These are phyloP conservation scores for Kentomonas sorsogonicus DNA, from an alignment of 208 protist genomes.

Conservation along the genomic window DNA sequence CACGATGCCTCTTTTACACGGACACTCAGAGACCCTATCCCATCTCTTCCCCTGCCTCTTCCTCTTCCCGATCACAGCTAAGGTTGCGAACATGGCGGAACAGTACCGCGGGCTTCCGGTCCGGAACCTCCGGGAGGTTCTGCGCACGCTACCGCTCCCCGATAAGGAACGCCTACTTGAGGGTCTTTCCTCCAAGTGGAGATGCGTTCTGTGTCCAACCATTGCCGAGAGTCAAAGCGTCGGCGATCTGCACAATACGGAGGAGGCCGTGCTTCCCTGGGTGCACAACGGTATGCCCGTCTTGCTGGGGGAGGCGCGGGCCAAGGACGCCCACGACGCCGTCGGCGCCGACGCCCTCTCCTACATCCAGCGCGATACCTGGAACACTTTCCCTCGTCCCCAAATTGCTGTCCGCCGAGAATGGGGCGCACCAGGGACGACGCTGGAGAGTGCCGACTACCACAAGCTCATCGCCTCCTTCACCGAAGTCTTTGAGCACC, in stretches of 20 bases:
- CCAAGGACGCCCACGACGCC: conserved; percentile 22
- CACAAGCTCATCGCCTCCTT: conserved; percentile 77
- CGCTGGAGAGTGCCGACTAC: conserved; percentile 57
- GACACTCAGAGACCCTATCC: no score
- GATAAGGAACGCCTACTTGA: conserved; percentile 26
- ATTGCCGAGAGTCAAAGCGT: no score
- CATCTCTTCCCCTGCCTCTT: no score
- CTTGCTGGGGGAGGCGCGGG: conserved; percentile 24
- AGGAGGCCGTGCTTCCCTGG: conserved; percentile 42
- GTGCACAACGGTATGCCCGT: conserved; percentile 62
- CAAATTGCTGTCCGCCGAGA: conserved; percentile 74
- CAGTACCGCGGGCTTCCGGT: conserved; percentile 28
- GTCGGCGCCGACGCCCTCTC: conserved; percentile 38
- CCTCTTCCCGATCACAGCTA: no score
- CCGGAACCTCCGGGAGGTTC: conserved; percentile 59
- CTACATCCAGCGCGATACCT: conserved; percentile 43
- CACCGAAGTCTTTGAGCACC: conserved; percentile 66
- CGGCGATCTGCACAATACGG: conserved; percentile 13
- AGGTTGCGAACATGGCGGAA: no score
- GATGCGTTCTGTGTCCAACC: conserved; percentile 68
- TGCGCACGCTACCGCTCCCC: conserved; percentile 51
- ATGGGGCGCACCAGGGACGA: conserved; percentile 76
- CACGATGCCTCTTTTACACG: no score
- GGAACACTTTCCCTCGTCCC: conserved; percentile 67
- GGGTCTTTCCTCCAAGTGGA: conserved; percentile 69